Evolutionary conservation across 2,329 filamentous ascomycete species (phyloP).

Genomic region (Elsinoe australis): DNA sequence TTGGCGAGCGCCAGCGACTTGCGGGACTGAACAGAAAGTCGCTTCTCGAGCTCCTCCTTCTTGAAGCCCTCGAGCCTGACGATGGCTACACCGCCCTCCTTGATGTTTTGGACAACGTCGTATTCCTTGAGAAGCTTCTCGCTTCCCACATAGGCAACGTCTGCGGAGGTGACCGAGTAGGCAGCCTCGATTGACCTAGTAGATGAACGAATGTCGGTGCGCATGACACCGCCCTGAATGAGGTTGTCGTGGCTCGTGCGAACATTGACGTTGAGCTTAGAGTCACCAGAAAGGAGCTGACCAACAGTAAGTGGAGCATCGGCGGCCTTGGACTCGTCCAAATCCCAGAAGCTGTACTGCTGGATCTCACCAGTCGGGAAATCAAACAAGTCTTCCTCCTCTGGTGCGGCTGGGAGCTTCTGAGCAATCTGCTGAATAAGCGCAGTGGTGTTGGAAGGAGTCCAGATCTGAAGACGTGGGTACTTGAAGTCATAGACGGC

Average conservation of each 20-base stretch:
- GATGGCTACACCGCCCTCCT: conserved; percentile 63
- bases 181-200: conserved; percentile 76
- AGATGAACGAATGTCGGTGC: conserved; percentile 78
- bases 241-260: conserved; percentile 56
- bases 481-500: conserved; percentile 83
- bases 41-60: conserved; percentile 83
- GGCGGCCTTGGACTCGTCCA: conserved; percentile 63
- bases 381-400: conserved; percentile 29
- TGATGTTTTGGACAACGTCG: conserved; percentile 63
- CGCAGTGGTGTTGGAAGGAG: conserved; percentile 45
- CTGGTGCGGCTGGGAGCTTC: conserved; percentile 32
- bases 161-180: conserved; percentile 70
- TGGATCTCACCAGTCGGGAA: conserved; percentile 48
- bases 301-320: conserved; percentile 56
- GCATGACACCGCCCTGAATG: conserved; percentile 65
- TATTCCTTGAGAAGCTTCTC: conserved; percentile 73
- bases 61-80: conserved; percentile 72
- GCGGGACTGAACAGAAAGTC: conserved; percentile 62
- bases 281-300: conserved; percentile 53
- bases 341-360: conserved; percentile 92
- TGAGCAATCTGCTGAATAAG: conserved; percentile 42
- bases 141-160: conserved; percentile 70
- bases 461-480: conserved; percentile 61
- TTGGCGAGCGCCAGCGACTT: conserved; percentile 63
- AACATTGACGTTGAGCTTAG: conserved; percentile 53